Percentiles rank a stretch among this genome's conserved stretches.
Evolutionary conservation across 495 filamentous ascomycete genomes (phyloP).

Genomic region (Rhypophila decipiens): DNA sequence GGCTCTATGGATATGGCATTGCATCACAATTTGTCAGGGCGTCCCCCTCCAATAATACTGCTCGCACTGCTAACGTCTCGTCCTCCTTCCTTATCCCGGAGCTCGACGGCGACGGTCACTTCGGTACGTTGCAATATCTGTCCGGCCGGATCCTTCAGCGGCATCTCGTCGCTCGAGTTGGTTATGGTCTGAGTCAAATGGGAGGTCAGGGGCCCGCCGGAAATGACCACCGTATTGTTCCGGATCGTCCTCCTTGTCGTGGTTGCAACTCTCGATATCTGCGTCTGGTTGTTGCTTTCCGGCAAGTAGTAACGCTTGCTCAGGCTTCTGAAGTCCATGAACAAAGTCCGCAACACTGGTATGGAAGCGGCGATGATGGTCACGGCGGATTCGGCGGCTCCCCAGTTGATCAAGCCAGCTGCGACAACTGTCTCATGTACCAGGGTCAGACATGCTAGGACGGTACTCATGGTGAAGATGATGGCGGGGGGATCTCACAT

Average conservation of each 20-base stretch:
- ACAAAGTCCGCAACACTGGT: slow-evolving; percentile 28
- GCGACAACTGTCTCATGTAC: slow-evolving; percentile 12
- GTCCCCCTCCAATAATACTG: no score
- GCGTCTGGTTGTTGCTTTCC: slow-evolving; percentile 7
- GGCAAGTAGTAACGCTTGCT: slow-evolving; percentile 10
- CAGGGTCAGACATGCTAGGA: neutral
- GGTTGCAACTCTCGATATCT: neutral
- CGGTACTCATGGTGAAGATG: neutral
- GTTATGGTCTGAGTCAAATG: neutral
- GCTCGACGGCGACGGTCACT: no score
- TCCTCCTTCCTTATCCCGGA: no score
- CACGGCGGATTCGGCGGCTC: slow-evolving; percentile 25
- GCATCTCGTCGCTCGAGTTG: slow-evolving; percentile 4
- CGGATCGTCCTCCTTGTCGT: neutral
- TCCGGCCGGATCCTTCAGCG: slow-evolving; percentile 5
- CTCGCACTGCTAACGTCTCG: no score
- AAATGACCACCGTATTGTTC: slow-evolving; percentile 5
- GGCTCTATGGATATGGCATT: no score
- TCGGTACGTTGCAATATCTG: no score
- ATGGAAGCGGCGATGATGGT: slow-evolving; percentile 34
- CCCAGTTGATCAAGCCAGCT: slow-evolving; percentile 25
- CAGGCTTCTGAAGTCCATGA: slow-evolving; percentile 17
- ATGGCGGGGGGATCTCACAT: slow-evolving; percentile 7
- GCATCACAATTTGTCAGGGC: no score
- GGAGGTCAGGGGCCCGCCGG: neutral